A percentile compares a stretch with the other conserved stretches of the same genome.
phyloP scores from a whole-genome alignment of 1,284 basidiomycete genomes.

The Mycena citricolor region DNA sequence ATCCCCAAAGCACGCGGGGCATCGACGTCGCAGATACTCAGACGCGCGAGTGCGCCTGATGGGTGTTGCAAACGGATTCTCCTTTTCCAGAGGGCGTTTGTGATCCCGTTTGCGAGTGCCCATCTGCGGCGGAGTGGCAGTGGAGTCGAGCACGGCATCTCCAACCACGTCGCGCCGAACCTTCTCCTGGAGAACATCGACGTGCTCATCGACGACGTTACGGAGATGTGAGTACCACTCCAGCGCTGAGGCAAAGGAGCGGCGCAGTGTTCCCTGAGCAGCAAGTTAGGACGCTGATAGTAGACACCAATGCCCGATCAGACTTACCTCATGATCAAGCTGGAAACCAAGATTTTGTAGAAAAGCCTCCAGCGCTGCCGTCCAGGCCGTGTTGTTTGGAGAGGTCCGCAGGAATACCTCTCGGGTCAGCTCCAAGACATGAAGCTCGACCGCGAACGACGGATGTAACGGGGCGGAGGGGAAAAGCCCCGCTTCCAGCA shows the following conservation, averaged over 20 bases:
- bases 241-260: neutral
- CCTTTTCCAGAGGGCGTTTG: too few species aligned
- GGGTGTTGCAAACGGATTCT: too few species aligned
- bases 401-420: conserved; percentile 5
- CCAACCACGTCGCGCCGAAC: too few species aligned
- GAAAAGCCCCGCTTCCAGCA: conserved; percentile 11
- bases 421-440: conserved; percentile 9
- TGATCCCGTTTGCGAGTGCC: too few species aligned
- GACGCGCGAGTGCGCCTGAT: too few species aligned
- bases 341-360: neutral
- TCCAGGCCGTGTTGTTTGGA: conserved; percentile 4
- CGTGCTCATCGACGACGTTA: neutral
- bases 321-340: neutral
- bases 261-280: neutral
- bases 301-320: neutral
- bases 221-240: conserved; percentile 2
- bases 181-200: too few species aligned
- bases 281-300: neutral
- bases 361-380: neutral
- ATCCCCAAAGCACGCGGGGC: too few species aligned
- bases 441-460: conserved; percentile 10
- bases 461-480: conserved; percentile 10
- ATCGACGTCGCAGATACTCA: too few species aligned
- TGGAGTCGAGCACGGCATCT: too few species aligned
- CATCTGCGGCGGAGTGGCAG: too few species aligned